These are phyloP conservation scores for Triticum turgidum DNA, from an alignment of 176 grass and related monocot species.

Conservation along the genomic window DNA sequence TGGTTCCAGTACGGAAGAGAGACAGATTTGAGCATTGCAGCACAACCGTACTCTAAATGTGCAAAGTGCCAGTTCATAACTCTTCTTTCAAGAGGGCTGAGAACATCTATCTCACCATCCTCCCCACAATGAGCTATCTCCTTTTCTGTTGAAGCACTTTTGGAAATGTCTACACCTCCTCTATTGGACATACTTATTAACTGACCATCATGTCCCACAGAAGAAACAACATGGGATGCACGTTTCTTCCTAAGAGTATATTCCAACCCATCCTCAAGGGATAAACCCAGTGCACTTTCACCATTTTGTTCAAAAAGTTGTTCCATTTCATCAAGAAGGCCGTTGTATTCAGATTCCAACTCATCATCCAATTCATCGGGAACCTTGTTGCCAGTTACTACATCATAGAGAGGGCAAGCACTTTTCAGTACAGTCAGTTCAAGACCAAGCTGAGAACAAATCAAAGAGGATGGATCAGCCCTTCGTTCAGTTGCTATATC, in stretches of 20 bases:
- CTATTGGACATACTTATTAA: conserved; percentile 43
- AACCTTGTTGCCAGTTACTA: conserved; percentile 78
- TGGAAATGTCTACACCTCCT: conserved; percentile 35
- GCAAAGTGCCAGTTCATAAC: conserved; percentile 99
- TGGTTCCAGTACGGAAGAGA: conserved; percentile 99
- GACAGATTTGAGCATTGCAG: conserved; percentile 88
- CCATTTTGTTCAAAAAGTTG: conserved; percentile 87
- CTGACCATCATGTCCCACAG: conserved; percentile 40
- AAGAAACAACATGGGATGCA: conserved; percentile 42
- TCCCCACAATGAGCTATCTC: conserved; percentile 36
- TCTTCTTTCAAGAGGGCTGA: conserved; percentile 87
- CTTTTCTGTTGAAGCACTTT: conserved; percentile 41
- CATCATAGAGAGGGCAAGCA: conserved; percentile 96
- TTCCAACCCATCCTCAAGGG: conserved; percentile 92
- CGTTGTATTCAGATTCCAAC: conserved; percentile 88
- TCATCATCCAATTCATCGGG: conserved; percentile 76
- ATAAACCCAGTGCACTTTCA: conserved; percentile 75
- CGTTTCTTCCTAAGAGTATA: conserved; percentile 80
- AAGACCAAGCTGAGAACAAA: conserved; percentile 93
- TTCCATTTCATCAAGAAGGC: conserved; percentile 93
- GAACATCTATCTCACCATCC: conserved; percentile 49
- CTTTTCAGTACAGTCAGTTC: conserved; percentile 89
- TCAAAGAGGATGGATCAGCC: conserved; percentile 90
- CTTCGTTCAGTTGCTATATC: conserved; percentile 94
- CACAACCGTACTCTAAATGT: conserved; percentile 97